Conservation (phyloP, 805 yeast genomes). For the Candida loeiensis region DNA sequence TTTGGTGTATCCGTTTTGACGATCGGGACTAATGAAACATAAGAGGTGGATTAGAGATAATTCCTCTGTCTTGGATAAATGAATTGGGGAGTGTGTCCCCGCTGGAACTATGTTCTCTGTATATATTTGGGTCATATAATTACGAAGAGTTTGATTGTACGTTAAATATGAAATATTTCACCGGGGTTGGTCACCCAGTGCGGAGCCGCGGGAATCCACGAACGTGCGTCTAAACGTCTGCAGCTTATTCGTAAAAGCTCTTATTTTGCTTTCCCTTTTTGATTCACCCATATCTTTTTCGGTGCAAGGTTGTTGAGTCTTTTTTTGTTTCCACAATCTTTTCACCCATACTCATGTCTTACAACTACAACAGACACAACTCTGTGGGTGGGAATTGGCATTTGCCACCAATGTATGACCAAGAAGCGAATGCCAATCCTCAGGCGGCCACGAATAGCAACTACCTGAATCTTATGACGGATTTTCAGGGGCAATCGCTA, state of each 20-base stretch:
- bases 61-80: not conserved
- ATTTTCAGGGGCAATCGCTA: slow-evolving; percentile 2
- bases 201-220: too few relatives aligned
- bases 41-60: not conserved
- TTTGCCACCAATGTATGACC: slow-evolving; percentile 21
- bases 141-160: not conserved
- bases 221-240: too few relatives aligned
- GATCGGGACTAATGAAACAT: too few relatives aligned
- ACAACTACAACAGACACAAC: slow-evolving; percentile 33
- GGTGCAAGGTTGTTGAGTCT: slow-evolving; percentile 1
- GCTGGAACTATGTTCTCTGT: not conserved
- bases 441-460: slow-evolving; percentile 1
- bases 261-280: not conserved
- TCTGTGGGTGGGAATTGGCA: slow-evolving; percentile 40
- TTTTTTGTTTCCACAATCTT: slow-evolving; percentile 1
- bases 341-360: slow-evolving; percentile 19
- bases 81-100: not conserved
- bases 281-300: not conserved
- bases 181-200: too few relatives aligned
- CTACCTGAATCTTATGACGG: not conserved
- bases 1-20: too few relatives aligned
- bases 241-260: too few relatives aligned
- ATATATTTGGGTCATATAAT: not conserved
- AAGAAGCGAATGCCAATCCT: slow-evolving; percentile 6
- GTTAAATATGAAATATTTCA: too few relatives aligned